Base-by-base conservation (phyloP, 768 basidiomycete species). In the Phlegmacium glaucopus region DNA sequence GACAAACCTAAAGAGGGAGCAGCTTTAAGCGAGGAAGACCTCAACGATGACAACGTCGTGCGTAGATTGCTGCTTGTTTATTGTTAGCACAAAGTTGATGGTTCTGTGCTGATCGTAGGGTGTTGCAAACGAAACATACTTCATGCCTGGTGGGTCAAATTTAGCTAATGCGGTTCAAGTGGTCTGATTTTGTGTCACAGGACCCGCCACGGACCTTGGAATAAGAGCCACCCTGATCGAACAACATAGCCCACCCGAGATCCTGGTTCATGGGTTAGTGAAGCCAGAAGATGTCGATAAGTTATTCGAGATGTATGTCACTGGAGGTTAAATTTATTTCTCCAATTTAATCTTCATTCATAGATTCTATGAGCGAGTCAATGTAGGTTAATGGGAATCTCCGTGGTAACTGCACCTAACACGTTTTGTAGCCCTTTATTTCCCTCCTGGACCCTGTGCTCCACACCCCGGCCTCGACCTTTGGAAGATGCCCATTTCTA, bases 401-500 rank as follows among this genome's bases (percentile, higher is more conserved):
- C 13, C 35, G 29, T 48, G 16, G 30, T 12, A 10, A 18, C 39
- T 27, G 41, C 45, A 18, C 18, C 54, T 57, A 26, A 57, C 49
- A n/a, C 11, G 39, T 25, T 38, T 48, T 22, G 12, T 43, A 80
- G 79, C 79, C 82, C 1, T 83, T 82, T 54, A 76, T 94, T 13
- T 87, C 87, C 3, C 66, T 94, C 17, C 73, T 95, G 9, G 91
- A 94, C 63, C 84, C 83, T 9, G 82, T 80, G 6, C 70, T 94
- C 12, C 93, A 94, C 59, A 92, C 86, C 0, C 82, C 90, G 9
- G 79, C 82, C 6, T 77, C 80, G 3, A 89, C 87, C 9, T 91
- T 89, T 55, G 79, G 87, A 15, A 75, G 93, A 44, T 90, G 88
- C 57, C 92, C 93, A 0, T 95, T 94, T 72, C 72, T 95, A 28